Evolutionary conservation across 306 rosid genomes (phyloP).

Genomic region (Quercus alba): DNA sequence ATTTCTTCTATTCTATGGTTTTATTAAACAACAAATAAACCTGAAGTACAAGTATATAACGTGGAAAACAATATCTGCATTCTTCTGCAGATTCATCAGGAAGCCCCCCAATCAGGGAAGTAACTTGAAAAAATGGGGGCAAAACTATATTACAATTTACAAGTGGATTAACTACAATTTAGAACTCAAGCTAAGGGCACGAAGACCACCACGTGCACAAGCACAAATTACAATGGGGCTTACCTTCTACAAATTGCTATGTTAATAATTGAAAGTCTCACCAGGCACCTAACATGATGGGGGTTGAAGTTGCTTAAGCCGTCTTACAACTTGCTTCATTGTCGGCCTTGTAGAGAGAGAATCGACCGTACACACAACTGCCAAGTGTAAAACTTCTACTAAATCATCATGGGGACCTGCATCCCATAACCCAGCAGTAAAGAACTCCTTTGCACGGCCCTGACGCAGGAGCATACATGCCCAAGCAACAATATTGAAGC

Average conservation of each 20-base stretch:
- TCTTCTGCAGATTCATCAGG: conserved; percentile 76
- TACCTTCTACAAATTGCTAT: conserved; percentile 45
- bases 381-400: conserved; percentile 83
- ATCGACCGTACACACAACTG: conserved; percentile 85
- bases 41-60: conserved; percentile 37
- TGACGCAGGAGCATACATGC: conserved; percentile 82
- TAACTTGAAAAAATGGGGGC: conserved; percentile 51
- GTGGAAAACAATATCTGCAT: conserved; percentile 56
- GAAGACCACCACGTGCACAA: conserved; percentile 32
- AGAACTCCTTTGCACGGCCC: conserved; percentile 85
- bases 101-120: conserved; percentile 41
- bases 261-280: conserved; percentile 35
- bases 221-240: conserved; percentile 45
- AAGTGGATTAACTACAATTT: conserved; percentile 51
- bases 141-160: conserved; percentile 71
- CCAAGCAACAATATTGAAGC: conserved; percentile 93
- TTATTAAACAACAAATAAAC: conserved; percentile 44
- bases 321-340: conserved; percentile 82
- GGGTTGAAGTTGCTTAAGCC: conserved; percentile 93
- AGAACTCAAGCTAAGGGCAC: conserved; percentile 45
- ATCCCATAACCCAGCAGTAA: conserved; percentile 83
- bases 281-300: conserved; percentile 60
- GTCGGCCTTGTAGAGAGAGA: conserved; percentile 89
- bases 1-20: conserved; percentile 29
- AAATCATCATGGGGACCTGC: conserved; percentile 78